These are phyloP conservation scores for Alternaria viburni DNA, from an alignment of 2,329 filamentous ascomycete species.

Conservation along the genomic window DNA sequence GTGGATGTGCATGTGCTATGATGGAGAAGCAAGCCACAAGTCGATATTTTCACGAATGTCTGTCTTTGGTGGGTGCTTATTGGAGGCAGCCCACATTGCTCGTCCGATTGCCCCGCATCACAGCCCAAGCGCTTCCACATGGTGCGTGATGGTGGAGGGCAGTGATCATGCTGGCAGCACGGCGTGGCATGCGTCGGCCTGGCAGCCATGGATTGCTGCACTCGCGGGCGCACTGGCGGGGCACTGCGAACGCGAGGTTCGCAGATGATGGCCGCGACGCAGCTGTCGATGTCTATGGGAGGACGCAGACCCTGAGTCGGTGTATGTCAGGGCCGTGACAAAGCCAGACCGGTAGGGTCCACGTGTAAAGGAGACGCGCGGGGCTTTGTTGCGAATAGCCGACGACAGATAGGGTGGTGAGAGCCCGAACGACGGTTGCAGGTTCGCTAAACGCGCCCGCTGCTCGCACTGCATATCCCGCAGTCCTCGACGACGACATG, in stretches of 20 bases:
- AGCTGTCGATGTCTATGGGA: neutral
- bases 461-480: conserved; percentile 26
- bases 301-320: neutral
- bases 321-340: neutral
- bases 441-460: conserved; percentile 22
- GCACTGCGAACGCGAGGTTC: conserved; percentile 29
- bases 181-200: conserved; percentile 34
- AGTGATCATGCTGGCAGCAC: conserved; percentile 8
- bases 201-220: conserved; percentile 19
- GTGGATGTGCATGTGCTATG: conserved; percentile 16
- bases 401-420: conserved; percentile 5
- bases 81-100: conserved; percentile 9
- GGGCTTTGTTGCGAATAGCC: conserved; percentile 15
- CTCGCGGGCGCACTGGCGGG: conserved; percentile 9
- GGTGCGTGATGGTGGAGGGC: conserved; percentile 3
- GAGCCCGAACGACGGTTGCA: conserved; percentile 13
- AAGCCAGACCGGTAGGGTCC: conserved; percentile 10
- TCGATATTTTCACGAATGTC: conserved; percentile 6
- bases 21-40: conserved; percentile 20
- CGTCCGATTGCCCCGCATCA: conserved; percentile 21
- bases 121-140: conserved; percentile 1
- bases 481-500: conserved; percentile 19
- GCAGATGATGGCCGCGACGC: conserved; percentile 19
- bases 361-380: conserved; percentile 23
- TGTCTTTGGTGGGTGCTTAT: conserved; percentile 5